Base-by-base conservation (phyloP, 2,329 filamentous ascomycete genomes). In the Fusarium armeniacum region DNA sequence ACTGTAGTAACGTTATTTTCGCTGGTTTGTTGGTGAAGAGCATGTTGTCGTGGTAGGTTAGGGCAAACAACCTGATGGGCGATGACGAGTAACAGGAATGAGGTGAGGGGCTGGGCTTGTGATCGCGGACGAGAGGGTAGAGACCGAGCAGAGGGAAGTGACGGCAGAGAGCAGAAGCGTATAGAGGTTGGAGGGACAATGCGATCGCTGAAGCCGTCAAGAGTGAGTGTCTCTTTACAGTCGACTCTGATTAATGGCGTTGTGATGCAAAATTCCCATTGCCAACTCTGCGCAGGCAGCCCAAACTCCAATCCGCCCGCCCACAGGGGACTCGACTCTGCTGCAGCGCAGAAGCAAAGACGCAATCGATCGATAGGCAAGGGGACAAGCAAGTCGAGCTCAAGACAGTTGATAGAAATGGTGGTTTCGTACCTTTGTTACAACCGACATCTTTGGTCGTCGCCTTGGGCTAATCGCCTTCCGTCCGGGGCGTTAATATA, bases 391-490 rank as follows among this genome's bases (percentile, higher is more conserved):
- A 35, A 40, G 35, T 20, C 32, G 3, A 32, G 56, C 22, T 38
- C 32, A 15, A 46, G 32, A 51, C 18, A 51, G 28, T 36, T 26
- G 58, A 43, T 44, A 51, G 44, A 41, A 45, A 59, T 41, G 41
- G 36, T 41, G 53, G 24, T 47, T 53, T 38, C 85, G 68, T 80
- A 89, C 86, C 85, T 88, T 86, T 72, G 84, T 85, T 81, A 83
- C 85, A 84, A 88, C 84, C 83, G 86, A 87, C 86, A 88, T 88
- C 79, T 87, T 86, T 70, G 24, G 64, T 70, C 67, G 78, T 79
- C 78, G 82, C 85, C 78, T 69, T 81, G 70, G 78, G 79, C 81
- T 82, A 79, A 81, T 84, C 83, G 84, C 85, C 84, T 86, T 76
- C 75, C 77, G 77, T 79, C 76, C 75, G 74, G 74, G 73, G 75